Base-by-base conservation (phyloP, 139 green algal species). In the Monoraphidium neglectum region DNA sequence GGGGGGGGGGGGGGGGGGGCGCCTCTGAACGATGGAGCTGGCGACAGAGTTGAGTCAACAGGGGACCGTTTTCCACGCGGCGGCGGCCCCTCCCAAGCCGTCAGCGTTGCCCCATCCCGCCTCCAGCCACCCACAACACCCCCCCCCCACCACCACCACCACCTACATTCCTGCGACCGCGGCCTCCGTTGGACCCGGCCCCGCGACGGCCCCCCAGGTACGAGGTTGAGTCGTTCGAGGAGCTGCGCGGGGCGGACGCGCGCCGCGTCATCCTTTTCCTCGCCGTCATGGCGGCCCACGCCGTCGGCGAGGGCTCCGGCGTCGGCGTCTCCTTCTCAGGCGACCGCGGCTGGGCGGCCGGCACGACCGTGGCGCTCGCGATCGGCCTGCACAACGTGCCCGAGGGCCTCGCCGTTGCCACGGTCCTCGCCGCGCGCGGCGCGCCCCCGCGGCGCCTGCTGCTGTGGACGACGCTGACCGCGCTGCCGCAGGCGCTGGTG, bases 371-470 rank as follows among this genome's bases (percentile, higher is more conserved):
- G 13, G 98, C 94, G 21, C 84, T 98, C 40, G 96, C 96, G 62
- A 98, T 98, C 72, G 95, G 94, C 5, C 77, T 99, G 53, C 96
- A 99, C 89, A 99, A 99, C 82, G 90, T 99, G 5, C 96, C 96
- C 0, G 96, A 99, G 70, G 96, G 96, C 46, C 89, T 99, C 71
- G 96, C 96, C 15, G 93, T 98, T 26, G 90, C 93, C 16, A 97
- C 95, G 8, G 93, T 98, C 53, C 90, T 99, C 79, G 91, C 94
- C 16, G 78, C 90, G 4, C 82, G 88, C n/a, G 96, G 96, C 46
- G 85, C 93, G n/a, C 38, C 74, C 1, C 78, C 94, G 0, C 51
- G 72, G 37, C 84, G 88, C n/a, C 88, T 93, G 1, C 78, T 96
- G 68, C 69, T 86, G 43, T 99, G 96, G 95, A 92, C 86, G 23